Conservation (phyloP, 805 yeast species). For the Barnettozyma sucrosica region DNA sequence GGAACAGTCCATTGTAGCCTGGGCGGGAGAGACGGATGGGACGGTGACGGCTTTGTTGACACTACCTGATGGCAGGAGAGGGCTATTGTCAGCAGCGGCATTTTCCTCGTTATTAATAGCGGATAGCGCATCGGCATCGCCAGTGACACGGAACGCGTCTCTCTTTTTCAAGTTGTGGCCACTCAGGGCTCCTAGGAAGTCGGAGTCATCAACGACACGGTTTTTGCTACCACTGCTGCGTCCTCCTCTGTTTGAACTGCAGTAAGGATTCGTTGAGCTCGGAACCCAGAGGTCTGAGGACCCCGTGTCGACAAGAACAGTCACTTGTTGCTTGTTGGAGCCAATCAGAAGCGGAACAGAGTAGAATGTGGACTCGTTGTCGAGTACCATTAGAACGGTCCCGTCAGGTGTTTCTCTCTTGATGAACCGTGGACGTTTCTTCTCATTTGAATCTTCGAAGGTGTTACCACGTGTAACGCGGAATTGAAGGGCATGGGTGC, state of each 20-base stretch:
- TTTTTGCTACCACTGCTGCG: conserved; percentile 3
- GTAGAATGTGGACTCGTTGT: conserved; percentile 39
- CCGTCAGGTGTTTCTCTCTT: conserved; percentile 27
- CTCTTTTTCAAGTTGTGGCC: conserved; percentile 4
- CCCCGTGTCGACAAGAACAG: conserved; percentile 67
- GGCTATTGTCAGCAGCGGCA: not conserved
- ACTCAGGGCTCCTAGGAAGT: not conserved
- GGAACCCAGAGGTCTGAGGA: conserved; percentile 70
- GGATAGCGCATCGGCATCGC: conserved; percentile 5
- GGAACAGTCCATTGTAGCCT: conserved; percentile 32
- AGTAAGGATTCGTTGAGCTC: conserved; percentile 42
- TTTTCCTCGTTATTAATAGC: not conserved
- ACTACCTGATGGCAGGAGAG: conserved; percentile 1
- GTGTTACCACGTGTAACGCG: conserved; percentile 16
- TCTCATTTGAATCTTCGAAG: conserved; percentile 10
- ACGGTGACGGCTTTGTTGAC: conserved; percentile 8
- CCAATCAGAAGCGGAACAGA: conserved; percentile 46
- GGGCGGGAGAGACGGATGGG: conserved; percentile 1
- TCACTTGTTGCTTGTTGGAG: conserved; percentile 48
- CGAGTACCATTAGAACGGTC: conserved; percentile 28
- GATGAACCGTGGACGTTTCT: conserved; percentile 3
- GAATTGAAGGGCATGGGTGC: conserved; percentile 14
- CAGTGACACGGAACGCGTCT: conserved; percentile 7
- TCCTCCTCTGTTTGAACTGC: conserved; percentile 19
- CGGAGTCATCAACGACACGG: conserved; percentile 13